These are phyloP conservation scores for Juglanconis oblonga DNA, from an alignment of 2,329 filamentous ascomycete genomes.

Conservation along the genomic window DNA sequence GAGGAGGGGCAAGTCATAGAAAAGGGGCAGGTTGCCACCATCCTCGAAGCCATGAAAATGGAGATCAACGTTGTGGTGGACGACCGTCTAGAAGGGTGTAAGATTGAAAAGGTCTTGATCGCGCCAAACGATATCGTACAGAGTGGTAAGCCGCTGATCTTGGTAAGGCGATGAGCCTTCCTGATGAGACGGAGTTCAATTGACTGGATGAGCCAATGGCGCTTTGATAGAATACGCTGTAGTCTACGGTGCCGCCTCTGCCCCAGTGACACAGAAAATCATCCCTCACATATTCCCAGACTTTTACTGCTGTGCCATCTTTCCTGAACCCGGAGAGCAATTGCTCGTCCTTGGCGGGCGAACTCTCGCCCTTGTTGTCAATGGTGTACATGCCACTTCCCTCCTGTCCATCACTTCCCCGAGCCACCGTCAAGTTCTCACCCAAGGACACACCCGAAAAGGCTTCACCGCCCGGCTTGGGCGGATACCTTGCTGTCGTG, in stretches of 20 bases:
- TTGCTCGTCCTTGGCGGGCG: constrained; percentile 23
- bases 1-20: constrained; percentile 38
- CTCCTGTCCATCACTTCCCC: constrained; percentile 26
- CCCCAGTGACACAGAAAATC: constrained; percentile 25
- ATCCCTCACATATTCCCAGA: constrained; percentile 25
- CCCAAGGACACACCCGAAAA: constrained; percentile 21
- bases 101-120: constrained; percentile 14
- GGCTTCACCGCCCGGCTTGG: constrained; percentile 11
- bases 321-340: constrained; percentile 27
- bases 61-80: constrained; percentile 41
- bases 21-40: constrained; percentile 39
- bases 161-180: constrained; percentile 6
- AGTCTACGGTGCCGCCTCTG: not conserved
- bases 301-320: constrained; percentile 29
- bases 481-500: constrained; percentile 31
- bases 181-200: not conserved
- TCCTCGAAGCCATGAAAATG: constrained; percentile 58
- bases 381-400: constrained; percentile 33
- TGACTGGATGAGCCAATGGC: not conserved
- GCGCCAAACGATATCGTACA: constrained; percentile 18
- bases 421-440: constrained; percentile 17
- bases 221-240: not conserved
- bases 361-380: constrained; percentile 18
- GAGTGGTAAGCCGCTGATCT: constrained; percentile 13
- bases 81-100: constrained; percentile 8